Conservation (phyloP, 73 alveolate species). For the Stentor roeselii region DNA sequence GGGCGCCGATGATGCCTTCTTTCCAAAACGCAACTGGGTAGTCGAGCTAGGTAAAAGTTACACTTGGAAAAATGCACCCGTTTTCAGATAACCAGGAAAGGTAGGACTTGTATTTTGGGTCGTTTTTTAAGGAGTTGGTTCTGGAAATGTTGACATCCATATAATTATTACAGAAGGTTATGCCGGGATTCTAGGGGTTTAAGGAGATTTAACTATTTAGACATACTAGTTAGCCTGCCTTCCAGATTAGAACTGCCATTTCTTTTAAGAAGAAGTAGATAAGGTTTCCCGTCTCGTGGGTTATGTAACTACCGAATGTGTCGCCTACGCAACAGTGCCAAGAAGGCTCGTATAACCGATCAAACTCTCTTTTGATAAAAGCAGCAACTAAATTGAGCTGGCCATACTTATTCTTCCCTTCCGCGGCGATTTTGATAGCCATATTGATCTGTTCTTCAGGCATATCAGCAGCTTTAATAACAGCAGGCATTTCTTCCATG, state of each 20-base stretch:
- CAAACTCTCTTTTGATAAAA: constrained; percentile 63
- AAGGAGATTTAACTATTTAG: not conserved
- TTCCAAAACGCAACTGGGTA: constrained; percentile 15
- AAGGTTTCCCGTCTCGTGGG: constrained; percentile 72
- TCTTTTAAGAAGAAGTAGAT: constrained; percentile 58
- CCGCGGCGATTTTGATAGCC: not conserved
- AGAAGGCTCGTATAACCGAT: constrained; percentile 62
- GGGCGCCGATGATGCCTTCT: not conserved
- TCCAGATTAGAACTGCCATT: constrained; percentile 79
- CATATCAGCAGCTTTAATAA: constrained; percentile 26
- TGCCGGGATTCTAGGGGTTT: not conserved
- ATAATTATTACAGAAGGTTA: no score
- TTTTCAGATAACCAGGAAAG: not conserved
- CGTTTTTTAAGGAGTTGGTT: not conserved
- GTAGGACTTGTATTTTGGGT: not conserved
- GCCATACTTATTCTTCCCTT: constrained; percentile 6
- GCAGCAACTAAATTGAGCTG: constrained; percentile 50
- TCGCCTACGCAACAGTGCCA: constrained; percentile 75
- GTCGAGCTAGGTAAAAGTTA: constrained; percentile 4
- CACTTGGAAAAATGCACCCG: constrained; percentile 23
- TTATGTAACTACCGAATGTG: constrained; percentile 63
- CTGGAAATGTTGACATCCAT: not conserved
- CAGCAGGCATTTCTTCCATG: constrained; percentile 23
- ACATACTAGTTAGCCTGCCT: constrained; percentile 32
- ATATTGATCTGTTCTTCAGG: not conserved